These are phyloP conservation scores for Fraxinus greggii DNA, from an alignment of 305 asterid species.

Conservation along the genomic window DNA sequence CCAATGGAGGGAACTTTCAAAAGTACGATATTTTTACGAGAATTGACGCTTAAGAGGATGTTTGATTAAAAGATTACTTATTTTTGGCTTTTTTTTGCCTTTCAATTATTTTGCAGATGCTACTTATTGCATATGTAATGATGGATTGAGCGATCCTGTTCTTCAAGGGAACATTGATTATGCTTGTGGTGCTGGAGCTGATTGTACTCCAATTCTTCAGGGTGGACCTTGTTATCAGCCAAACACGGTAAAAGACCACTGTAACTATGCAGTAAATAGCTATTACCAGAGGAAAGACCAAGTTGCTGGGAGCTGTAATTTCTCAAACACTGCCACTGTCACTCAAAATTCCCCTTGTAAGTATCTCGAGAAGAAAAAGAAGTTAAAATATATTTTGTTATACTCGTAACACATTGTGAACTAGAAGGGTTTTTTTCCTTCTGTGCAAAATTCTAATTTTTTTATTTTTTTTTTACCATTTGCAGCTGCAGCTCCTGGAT, in stretches of 20 bases:
- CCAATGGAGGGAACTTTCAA: background rate
- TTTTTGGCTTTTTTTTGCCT: background rate
- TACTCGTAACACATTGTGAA: background rate
- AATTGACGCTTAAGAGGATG: background rate
- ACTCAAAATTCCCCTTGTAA: slow-evolving; percentile 42
- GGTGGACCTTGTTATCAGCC: slow-evolving; percentile 67
- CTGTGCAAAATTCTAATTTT: background rate
- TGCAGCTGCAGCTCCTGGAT: slow-evolving; percentile 34
- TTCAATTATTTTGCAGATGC: slow-evolving; percentile 44
- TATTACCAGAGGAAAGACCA: slow-evolving; percentile 62
- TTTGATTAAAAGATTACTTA: background rate
- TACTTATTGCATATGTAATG: slow-evolving; percentile 60
- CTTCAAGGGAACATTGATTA: slow-evolving; percentile 66
- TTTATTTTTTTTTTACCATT: background rate
- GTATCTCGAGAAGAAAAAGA: background rate
- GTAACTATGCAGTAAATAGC: slow-evolving; percentile 82
- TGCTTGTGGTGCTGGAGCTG: slow-evolving; percentile 81
- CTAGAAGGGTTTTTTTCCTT: background rate
- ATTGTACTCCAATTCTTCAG: slow-evolving; percentile 51
- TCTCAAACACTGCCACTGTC: slow-evolving; percentile 50
- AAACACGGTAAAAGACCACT: slow-evolving; percentile 63
- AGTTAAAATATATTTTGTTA: background rate
- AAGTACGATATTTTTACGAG: background rate
- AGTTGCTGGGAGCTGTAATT: slow-evolving; percentile 57
- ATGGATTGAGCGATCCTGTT: slow-evolving; percentile 37